phyloP scores from a whole-genome alignment of 257 asterid species.

The Nicotiana tabacum region DNA sequence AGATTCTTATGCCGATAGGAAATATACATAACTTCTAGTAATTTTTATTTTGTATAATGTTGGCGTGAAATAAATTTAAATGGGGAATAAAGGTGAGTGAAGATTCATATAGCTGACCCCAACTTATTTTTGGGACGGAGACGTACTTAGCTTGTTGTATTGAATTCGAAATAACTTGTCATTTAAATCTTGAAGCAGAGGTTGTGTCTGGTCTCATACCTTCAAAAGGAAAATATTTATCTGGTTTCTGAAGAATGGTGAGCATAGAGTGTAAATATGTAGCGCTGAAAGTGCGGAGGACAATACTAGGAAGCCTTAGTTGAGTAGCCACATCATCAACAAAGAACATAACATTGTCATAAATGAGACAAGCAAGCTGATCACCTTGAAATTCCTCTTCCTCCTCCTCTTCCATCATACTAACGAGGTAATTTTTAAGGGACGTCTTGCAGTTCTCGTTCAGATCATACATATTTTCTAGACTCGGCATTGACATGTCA shows the following conservation, averaged over 20 bases:
- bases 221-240: constrained; percentile 26
- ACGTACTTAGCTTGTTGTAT: neutral
- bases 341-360: constrained; percentile 40
- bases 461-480: neutral
- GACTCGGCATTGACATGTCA: neutral
- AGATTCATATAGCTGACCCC: neutral
- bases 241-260: constrained; percentile 20
- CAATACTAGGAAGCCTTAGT: constrained; percentile 37
- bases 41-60: neutral
- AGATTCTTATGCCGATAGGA: no score
- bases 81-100: neutral
- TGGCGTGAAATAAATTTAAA: neutral
- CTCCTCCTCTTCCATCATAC: constrained; percentile 11
- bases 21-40: neutral
- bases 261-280: constrained; percentile 24
- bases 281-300: constrained; percentile 33
- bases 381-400: neutral
- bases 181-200: neutral
- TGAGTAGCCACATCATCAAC: constrained; percentile 26
- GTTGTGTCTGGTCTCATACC: neutral
- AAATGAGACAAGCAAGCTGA: constrained; percentile 29
- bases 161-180: neutral
- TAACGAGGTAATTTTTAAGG: constrained; percentile 23
- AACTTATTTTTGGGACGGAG: no score
- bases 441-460: constrained; percentile 31